Conservation (phyloP, 2,329 filamentous ascomycete species). For the Salinomyces thailandicus region DNA sequence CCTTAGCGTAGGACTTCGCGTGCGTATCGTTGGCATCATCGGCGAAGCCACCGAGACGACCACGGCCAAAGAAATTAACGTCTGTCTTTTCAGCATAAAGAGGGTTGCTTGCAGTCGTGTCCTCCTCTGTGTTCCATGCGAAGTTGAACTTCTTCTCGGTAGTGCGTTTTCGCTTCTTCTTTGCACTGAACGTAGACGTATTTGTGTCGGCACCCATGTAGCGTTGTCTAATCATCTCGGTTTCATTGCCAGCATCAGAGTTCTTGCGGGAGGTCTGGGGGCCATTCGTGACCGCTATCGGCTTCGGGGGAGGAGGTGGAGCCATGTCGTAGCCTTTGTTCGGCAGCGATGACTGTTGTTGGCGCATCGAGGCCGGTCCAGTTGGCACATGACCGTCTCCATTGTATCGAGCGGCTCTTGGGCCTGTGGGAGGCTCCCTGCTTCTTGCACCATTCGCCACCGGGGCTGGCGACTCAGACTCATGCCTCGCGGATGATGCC, state of each 20-base stretch:
- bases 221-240: conserved; percentile 61
- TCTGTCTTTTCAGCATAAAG: conserved; percentile 61
- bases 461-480: not conserved
- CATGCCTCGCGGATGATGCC: not conserved
- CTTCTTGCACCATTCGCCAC: conserved; percentile 3
- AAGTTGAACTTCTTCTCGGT: conserved; percentile 98
- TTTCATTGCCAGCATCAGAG: conserved; percentile 53
- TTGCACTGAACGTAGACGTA: conserved; percentile 78
- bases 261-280: conserved; percentile 32
- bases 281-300: conserved; percentile 26
- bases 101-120: conserved; percentile 76
- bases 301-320: conserved; percentile 37
- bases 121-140: conserved; percentile 91
- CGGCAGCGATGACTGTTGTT: conserved; percentile 19
- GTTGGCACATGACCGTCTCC: conserved; percentile 38
- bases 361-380: conserved; percentile 42
- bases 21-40: conserved; percentile 44
- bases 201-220: conserved; percentile 91
- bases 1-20: conserved; percentile 50
- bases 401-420: conserved; percentile 53
- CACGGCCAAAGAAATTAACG: conserved; percentile 59
- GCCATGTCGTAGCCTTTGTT: conserved; percentile 43
- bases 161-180: conserved; percentile 88
- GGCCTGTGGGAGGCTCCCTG: conserved; percentile 51
- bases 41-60: conserved; percentile 55